Base-by-base conservation (phyloP, 352 stramenopile genomes). In the Globisporangium paddicum region DNA sequence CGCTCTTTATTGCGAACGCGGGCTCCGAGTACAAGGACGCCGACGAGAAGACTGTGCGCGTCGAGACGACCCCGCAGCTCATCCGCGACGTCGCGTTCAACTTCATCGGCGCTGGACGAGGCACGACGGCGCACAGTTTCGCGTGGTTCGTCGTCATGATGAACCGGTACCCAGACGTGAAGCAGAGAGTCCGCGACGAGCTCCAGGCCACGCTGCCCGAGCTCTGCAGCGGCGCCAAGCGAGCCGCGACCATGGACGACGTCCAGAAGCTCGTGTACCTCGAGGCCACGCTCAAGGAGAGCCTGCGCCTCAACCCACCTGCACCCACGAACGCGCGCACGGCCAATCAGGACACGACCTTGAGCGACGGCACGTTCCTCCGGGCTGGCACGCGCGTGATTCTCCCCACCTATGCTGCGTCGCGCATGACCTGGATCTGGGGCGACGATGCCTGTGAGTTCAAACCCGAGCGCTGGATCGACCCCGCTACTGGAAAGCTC, bases 91-190 rank as follows among this genome's bases (percentile, higher is more conserved):
- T 93, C 48, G 69, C 79, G 7, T 75, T 95, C 54, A 88, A 72
- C 32, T 79, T 93, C 50, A 77, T 92, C 18, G 67, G 82, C 3
- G 85, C 81, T 35, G 85, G 86, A n/a, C 67, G 79, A 32, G 82
- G 87, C 51, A 94, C 86, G 1, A 92, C 85, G 6, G 76, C 77
- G 7, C 67, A 74, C 32, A 77, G 71, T 6, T 45, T 91, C 40
- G 58, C 70, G 23, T 95, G 85, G 85, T 74, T 87, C 19, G 51
- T 95, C 38, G 79, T 89, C 44, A 86, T 92, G 73, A 61, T 94
- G 53, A 79, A 74, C n/a, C 75, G 74, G 9, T 65, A 87, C 42
- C 84, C 79, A 0, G 25, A 68, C 9, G 71, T 85, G 30, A 53
- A 75, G 49, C 10, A 45, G 19, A 72, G 66, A n/a, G 77, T 90